These are phyloP conservation scores for Cokeromyces recurvatus DNA, from an alignment of 371 early-diverging fungal species.

Conservation along the genomic window DNA sequence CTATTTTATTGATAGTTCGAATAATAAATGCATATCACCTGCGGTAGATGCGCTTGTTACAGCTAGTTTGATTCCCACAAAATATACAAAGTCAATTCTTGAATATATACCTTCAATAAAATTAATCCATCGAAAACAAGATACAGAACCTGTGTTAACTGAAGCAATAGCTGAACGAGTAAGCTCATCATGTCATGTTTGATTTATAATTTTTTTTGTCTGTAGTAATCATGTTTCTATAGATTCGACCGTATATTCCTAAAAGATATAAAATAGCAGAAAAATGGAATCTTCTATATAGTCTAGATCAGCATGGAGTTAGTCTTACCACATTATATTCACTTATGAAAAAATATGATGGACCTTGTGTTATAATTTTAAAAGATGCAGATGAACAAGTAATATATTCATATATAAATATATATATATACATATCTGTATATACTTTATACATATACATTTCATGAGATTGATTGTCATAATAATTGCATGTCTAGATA, in stretches of 20 bases:
- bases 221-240: too few relatives aligned
- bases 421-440: not conserved
- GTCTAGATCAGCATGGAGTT: constrained; percentile 89
- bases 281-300: constrained; percentile 79
- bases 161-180: constrained; percentile 45
- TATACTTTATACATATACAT: not conserved
- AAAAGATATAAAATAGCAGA: constrained; percentile 59
- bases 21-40: constrained; percentile 5
- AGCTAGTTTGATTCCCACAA: constrained; percentile 13
- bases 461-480: not conserved
- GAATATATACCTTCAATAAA: constrained; percentile 33
- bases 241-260: constrained; percentile 54
- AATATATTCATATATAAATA: too few relatives aligned
- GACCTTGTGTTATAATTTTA: constrained; percentile 68
- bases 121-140: constrained; percentile 33
- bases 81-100: constrained; percentile 1
- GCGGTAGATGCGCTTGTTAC: constrained; percentile 19
- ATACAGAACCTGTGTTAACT: constrained; percentile 48
- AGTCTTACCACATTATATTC: constrained; percentile 78
- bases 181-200: constrained; percentile 2
- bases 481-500: constrained; percentile 44
- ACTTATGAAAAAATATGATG: constrained; percentile 49
- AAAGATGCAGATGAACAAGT: constrained; percentile 66
- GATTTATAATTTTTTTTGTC: too few relatives aligned
- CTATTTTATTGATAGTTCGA: too few relatives aligned